Evolutionary conservation across 2,329 filamentous ascomycete genomes (phyloP).

Genomic region (Fusarium beomiforme): DNA sequence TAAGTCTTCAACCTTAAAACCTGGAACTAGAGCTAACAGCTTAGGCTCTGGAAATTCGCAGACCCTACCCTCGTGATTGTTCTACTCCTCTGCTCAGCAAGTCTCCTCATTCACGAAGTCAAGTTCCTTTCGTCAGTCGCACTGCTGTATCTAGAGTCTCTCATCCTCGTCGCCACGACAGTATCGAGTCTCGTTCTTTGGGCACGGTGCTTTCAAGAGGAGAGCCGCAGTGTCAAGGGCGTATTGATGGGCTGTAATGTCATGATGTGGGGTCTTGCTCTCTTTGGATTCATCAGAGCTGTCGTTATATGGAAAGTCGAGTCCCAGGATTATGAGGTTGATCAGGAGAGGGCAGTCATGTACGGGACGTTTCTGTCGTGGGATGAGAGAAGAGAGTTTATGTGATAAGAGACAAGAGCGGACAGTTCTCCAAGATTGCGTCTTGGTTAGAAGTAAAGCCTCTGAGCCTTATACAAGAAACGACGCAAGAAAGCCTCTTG

Average conservation of each 20-base stretch:
- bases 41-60: constrained; percentile 43
- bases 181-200: constrained; percentile 32
- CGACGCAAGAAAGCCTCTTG: too few relatives aligned
- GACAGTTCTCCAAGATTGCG: not conserved
- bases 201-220: constrained; percentile 37
- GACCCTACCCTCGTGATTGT: constrained; percentile 31
- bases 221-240: constrained; percentile 38
- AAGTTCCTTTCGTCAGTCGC: constrained; percentile 40
- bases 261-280: constrained; percentile 42
- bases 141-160: constrained; percentile 43
- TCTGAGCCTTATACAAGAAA: too few relatives aligned
- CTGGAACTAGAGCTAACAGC: not conserved
- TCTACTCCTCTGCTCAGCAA: constrained; percentile 36
- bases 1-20: not conserved
- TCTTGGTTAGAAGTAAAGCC: not conserved
- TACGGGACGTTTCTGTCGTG: constrained; percentile 38
- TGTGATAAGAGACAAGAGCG: not conserved
- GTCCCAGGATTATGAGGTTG: not conserved
- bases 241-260: constrained; percentile 42
- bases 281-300: constrained; percentile 44
- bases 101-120: constrained; percentile 42
- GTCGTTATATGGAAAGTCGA: constrained; percentile 44
- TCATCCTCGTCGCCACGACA: constrained; percentile 39
- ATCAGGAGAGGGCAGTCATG: constrained; percentile 3
- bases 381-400: constrained; percentile 16